Evolutionary conservation across 164 flowering plant genomes (phyloP), one percentile per base, ranked within the genome.

Genomic region (Macadamia tetraphylla): DNA sequence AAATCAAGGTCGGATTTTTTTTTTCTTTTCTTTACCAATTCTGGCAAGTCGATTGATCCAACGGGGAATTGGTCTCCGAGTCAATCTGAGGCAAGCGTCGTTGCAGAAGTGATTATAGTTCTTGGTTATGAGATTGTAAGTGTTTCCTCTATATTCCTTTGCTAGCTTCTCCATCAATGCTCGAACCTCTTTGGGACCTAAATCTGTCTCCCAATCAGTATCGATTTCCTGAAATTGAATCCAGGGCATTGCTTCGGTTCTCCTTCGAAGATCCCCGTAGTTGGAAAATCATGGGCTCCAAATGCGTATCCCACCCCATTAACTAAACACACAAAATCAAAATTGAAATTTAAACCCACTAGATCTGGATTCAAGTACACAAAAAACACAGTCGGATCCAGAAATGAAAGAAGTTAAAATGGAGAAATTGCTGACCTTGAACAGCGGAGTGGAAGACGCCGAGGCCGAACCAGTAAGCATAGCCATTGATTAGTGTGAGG

Each of bases 61-160:
- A 64, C 78, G 82, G 6, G 90, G 93, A 14, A 86, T 85, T 53
- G 64, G 60, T 10, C 78, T 83, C 62, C 90, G 85, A 0, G 93
- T 84, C 66, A 88, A 70, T 80, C 74, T 81, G 79, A 75, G 71
- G 63, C 85, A 86, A 11, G 78, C 73, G 70, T 88, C 88, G 35
- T 82, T 83, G 57, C 84, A 83, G 74, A 88, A 88, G 71, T 88
- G 93, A 73, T 88, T 88, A 81, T 90, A 88, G 74, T 86, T 88
- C 78, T 85, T 88, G 1, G 67, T 65, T 51, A 88, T 77, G 71
- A 88, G 71, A 76, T 88, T 84, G 69, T 88, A 88, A 0, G 85
- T 61, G 67, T 88, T 81, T 3, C 93, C 93, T 64, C 75, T 29
- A 72, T 82, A 88, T 40, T 72, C 68, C 29, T 69, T 66, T 17